Percentiles rank a stretch among this genome's conserved stretches.
phyloP scores from a whole-genome alignment of 140 eudicot genomes.

The Stevia rebaudiana region DNA sequence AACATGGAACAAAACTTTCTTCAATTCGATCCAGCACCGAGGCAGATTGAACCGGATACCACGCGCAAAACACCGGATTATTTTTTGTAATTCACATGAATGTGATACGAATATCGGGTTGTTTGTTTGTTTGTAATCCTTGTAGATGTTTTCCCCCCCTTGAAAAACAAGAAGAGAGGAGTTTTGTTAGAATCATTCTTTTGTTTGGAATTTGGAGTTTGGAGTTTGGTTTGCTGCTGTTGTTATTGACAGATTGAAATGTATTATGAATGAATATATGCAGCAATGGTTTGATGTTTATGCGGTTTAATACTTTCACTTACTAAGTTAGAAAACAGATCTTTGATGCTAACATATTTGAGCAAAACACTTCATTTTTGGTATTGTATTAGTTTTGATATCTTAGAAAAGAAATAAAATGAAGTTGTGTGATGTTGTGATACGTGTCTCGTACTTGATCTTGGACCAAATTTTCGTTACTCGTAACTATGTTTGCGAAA shows the following conservation, averaged over 20 bases:
- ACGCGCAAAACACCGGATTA: slow-evolving; percentile 80
- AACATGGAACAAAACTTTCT: slow-evolving; percentile 74
- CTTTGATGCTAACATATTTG: background rate
- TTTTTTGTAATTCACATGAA: slow-evolving; percentile 45
- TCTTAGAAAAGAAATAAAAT: background rate
- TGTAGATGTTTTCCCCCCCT: slow-evolving; percentile 43
- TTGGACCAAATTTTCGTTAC: no score
- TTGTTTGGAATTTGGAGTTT: slow-evolving; percentile 36
- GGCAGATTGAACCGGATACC: slow-evolving; percentile 80
- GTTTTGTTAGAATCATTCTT: slow-evolving; percentile 58
- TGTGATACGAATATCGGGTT: background rate
- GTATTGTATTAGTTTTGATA: no score
- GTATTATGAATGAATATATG: slow-evolving; percentile 18
- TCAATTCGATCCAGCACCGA: slow-evolving; percentile 72
- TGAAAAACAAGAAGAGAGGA: slow-evolving; percentile 29
- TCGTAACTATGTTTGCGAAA: no score
- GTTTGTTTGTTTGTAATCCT: slow-evolving; percentile 31
- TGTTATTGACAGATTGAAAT: slow-evolving; percentile 43
- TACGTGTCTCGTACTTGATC: no score
- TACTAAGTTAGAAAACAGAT: slow-evolving; percentile 26
- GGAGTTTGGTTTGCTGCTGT: slow-evolving; percentile 26
- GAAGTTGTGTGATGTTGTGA: no score
- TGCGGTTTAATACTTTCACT: slow-evolving; percentile 32
- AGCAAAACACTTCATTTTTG: background rate
- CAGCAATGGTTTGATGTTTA: slow-evolving; percentile 23